Percentiles rank a stretch among this genome's conserved stretches.
Evolutionary conservation across 208 protist genomes (phyloP).

Genomic region (Acanthamoeba polyphaga): DNA sequence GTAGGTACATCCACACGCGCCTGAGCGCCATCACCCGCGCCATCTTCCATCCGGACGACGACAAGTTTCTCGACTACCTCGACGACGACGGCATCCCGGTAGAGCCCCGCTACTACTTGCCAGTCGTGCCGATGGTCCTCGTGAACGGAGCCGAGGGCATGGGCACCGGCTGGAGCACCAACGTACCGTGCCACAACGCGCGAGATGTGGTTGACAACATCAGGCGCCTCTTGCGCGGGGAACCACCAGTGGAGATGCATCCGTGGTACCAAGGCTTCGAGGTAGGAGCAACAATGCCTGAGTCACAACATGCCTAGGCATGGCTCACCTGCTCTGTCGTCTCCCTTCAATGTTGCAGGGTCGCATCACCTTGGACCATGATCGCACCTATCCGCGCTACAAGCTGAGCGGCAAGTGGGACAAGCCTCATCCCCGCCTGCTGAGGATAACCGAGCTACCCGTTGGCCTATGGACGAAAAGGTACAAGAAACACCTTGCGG

Average conservation of each 20-base stretch:
- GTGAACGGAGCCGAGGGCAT: slow-evolving; percentile 99
- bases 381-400: slow-evolving; percentile 69
- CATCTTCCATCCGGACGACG: slow-evolving; percentile 98
- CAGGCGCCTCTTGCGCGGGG: slow-evolving; percentile 90
- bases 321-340: no score
- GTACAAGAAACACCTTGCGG: slow-evolving; percentile 93
- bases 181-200: slow-evolving; percentile 99
- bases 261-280: slow-evolving; percentile 99
- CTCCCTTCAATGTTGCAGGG: slow-evolving; percentile 3
- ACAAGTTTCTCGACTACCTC: slow-evolving; percentile 97
- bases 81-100: slow-evolving; percentile 99
- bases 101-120: slow-evolving; percentile 99
- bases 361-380: slow-evolving; percentile 38
- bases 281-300: slow-evolving; percentile 76
- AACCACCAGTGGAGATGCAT: slow-evolving; percentile 90
- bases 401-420: slow-evolving; percentile 66
- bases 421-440: slow-evolving; percentile 85
- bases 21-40: slow-evolving; percentile 95
- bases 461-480: slow-evolving; percentile 94
- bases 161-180: slow-evolving; percentile 99
- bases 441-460: slow-evolving; percentile 97
- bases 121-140: slow-evolving; percentile 99
- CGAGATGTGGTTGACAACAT: slow-evolving; percentile 95
- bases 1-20: slow-evolving; percentile 99
- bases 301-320: neutral